Conservation (phyloP, 768 basidiomycete genomes). For the Phanerodontia chrysosporium region DNA sequence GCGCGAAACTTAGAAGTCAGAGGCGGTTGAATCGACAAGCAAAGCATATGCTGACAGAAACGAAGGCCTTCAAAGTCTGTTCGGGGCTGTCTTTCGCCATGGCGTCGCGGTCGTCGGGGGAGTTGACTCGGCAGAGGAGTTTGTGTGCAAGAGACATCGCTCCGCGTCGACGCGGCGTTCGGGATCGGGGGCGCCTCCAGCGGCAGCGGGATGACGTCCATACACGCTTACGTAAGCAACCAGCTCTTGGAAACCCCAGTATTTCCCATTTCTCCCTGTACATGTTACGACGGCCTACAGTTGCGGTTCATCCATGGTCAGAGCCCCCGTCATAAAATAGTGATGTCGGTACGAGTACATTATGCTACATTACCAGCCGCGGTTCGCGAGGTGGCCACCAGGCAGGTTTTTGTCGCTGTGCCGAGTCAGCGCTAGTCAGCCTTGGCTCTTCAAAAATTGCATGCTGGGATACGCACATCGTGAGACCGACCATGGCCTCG, state of each 20-base stretch:
- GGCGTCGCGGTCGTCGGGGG: slow-evolving; percentile 13
- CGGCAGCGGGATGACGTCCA: not conserved
- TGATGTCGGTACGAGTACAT: not conserved
- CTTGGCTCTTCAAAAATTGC: not conserved
- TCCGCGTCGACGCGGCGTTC: not conserved
- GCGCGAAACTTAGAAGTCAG: not conserved
- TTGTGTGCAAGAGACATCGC: slow-evolving; percentile 23
- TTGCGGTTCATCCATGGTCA: not conserved
- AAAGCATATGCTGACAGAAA: slow-evolving; percentile 18
- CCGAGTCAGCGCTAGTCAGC: not conserved
- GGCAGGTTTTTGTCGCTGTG: slow-evolving; percentile 2
- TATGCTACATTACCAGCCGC: slow-evolving; percentile 51
- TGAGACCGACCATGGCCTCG: slow-evolving; percentile 89
- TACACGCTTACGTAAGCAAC: not conserved
- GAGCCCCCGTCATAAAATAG: not conserved
- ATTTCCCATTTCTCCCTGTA: not conserved
- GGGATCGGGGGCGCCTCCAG: not conserved
- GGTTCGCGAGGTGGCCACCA: slow-evolving; percentile 66
- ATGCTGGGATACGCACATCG: slow-evolving; percentile 47
- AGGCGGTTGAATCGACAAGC: too few relatives aligned
- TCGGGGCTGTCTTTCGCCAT: slow-evolving; percentile 22
- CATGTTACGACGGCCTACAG: not conserved
- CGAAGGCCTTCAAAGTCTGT: slow-evolving; percentile 35
- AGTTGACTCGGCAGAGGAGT: slow-evolving; percentile 18
- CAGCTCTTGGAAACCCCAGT: not conserved